A percentile compares a stretch with the other conserved stretches of the same genome.
These are phyloP conservation scores for Podospora sp. DNA, from an alignment of 495 filamentous ascomycete species.

Conservation along the genomic window DNA sequence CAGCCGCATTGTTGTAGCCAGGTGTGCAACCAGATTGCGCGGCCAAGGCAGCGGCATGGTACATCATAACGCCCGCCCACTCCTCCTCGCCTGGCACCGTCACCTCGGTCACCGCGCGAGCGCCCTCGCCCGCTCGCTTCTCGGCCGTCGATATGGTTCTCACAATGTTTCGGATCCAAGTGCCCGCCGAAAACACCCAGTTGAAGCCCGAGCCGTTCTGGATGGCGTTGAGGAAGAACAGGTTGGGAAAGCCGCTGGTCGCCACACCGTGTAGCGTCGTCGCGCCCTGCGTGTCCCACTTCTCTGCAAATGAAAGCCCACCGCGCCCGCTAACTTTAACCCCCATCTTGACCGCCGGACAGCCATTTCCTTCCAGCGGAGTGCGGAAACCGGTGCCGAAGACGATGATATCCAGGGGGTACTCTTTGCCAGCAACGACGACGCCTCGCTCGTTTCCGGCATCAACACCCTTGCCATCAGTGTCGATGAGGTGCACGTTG, in stretches of 20 bases:
- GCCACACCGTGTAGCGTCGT: constrained; percentile 53
- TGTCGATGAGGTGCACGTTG: constrained; percentile 56
- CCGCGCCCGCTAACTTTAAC: constrained; percentile 46
- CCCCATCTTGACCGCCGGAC: constrained; percentile 37
- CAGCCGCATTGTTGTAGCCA: constrained; percentile 58
- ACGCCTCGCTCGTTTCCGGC: constrained; percentile 42
- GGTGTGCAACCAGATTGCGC: constrained; percentile 56
- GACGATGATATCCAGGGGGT: constrained; percentile 53
- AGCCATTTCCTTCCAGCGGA: constrained; percentile 34
- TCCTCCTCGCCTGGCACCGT: constrained; percentile 46
- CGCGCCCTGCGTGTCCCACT: constrained; percentile 40
- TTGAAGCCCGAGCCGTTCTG: constrained; percentile 49
- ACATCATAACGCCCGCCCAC: constrained; percentile 49
- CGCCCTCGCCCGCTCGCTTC: constrained; percentile 28
- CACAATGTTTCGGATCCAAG: constrained; percentile 42
- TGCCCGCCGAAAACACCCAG: constrained; percentile 46
- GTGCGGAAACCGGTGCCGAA: constrained; percentile 52
- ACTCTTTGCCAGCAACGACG: constrained; percentile 42
- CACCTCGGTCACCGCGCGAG: constrained; percentile 45
- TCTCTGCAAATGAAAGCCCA: constrained; percentile 47
- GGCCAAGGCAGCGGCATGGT: constrained; percentile 42
- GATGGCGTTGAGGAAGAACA: constrained; percentile 48
- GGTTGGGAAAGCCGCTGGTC: constrained; percentile 54
- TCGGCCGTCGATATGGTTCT: constrained; percentile 52
- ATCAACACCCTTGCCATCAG: constrained; percentile 53